A percentile compares a stretch with the other conserved stretches of the same genome.
Conservation (phyloP, 192 early-diverging fungal genomes). For the Linnemannia zychae region DNA sequence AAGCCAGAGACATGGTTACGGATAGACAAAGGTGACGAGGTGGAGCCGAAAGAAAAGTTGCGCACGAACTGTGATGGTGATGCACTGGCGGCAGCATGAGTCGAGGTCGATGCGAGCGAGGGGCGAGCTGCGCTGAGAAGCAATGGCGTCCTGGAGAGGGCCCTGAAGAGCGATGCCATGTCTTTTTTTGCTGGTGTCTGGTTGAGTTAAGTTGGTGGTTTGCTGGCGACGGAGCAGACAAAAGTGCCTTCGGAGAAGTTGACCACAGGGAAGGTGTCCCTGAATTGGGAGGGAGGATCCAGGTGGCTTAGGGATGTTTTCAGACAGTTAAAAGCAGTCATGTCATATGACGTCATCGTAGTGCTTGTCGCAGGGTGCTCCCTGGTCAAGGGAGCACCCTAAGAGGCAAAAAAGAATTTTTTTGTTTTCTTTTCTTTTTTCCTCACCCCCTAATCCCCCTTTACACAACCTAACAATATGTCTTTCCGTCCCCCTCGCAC, state of each 20-base stretch:
- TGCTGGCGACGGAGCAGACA: conserved; percentile 4
- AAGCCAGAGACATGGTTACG: conserved; percentile 24
- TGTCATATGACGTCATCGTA: neutral
- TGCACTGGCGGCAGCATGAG: neutral
- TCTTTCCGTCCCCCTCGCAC: conserved; percentile 55
- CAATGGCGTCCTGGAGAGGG: conserved; percentile 46
- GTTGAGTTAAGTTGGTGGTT: neutral
- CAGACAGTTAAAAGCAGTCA: neutral
- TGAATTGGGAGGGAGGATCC: neutral
- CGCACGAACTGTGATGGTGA: conserved; percentile 44
- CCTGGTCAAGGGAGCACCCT: neutral
- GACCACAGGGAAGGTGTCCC: neutral
- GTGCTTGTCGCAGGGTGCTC: too few species aligned
- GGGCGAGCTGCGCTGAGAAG: conserved; percentile 29
- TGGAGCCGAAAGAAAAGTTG: conserved; percentile 42
- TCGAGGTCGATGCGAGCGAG: neutral
- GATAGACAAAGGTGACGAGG: conserved; percentile 28
- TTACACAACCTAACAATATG: conserved; percentile 19
- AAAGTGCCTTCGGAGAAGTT: conserved; percentile 3
- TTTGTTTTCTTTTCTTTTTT: conserved; percentile 25
- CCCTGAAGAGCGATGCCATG: conserved; percentile 56
- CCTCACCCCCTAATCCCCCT: conserved; percentile 14
- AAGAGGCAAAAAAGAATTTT: conserved; percentile 24
- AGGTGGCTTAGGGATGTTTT: conserved; percentile 23
- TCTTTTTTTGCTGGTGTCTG: too few species aligned